Conservation (phyloP, 129 eudicot species). For the Pittosporum tobira region DNA sequence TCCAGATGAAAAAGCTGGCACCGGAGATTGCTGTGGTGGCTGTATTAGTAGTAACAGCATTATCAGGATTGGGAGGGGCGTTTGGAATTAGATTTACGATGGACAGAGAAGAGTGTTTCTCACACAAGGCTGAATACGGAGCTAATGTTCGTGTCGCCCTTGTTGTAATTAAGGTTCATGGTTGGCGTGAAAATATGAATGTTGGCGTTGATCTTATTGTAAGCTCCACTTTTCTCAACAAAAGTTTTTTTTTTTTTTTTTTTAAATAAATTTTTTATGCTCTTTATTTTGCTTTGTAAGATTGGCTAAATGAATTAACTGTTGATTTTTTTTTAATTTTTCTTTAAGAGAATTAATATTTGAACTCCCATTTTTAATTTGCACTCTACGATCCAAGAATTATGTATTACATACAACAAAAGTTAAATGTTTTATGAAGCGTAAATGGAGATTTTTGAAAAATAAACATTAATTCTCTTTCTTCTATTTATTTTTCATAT, state of each 20-base stretch:
- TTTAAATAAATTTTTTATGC: neutral
- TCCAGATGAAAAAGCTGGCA: constrained; percentile 35
- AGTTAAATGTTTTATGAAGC: too few species aligned
- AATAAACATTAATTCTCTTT: too few species aligned
- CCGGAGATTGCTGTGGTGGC: constrained; percentile 12
- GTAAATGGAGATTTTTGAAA: too few species aligned
- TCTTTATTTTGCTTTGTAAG: too few species aligned
- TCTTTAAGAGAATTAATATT: too few species aligned
- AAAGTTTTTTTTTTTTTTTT: neutral
- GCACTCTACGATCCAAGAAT: too few species aligned
- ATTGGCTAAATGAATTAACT: too few species aligned
- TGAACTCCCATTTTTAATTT: too few species aligned
- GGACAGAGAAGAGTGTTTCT: constrained; percentile 79
- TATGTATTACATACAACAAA: too few species aligned
- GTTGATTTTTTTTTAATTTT: too few species aligned
- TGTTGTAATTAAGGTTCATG: constrained; percentile 80
- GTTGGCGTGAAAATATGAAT: constrained; percentile 59
- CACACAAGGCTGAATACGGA: constrained; percentile 72
- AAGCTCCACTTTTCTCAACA: constrained; percentile 7
- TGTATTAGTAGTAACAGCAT: constrained; percentile 17
- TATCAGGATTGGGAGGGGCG: constrained; percentile 30
- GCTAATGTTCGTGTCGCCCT: constrained; percentile 65
- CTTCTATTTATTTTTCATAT: too few species aligned
- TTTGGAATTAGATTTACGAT: constrained; percentile 73
- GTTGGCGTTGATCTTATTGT: constrained; percentile 92